Conservation (phyloP, 345 rosid genomes). For the Dovyalis caffra region DNA sequence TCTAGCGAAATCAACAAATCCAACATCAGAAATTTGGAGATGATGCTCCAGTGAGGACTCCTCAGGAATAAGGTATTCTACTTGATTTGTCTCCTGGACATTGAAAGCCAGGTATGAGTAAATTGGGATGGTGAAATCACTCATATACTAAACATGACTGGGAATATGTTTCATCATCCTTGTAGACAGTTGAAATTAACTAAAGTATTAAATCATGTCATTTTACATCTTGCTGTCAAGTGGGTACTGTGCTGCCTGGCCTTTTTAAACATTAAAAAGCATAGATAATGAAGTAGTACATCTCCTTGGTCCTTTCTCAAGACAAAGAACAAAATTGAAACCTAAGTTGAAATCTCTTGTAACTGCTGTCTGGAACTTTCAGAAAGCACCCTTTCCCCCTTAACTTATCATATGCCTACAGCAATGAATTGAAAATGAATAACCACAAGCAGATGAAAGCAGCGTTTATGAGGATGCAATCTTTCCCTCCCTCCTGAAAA, state of each 20-base stretch:
- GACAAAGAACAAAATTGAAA: no score
- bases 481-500: neutral
- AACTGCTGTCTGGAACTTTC: neutral
- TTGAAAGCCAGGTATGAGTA: neutral
- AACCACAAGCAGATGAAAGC: neutral
- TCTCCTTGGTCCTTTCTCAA: neutral
- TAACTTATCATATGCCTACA: neutral
- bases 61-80: conserved; percentile 75
- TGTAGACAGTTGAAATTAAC: neutral
- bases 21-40: conserved; percentile 49
- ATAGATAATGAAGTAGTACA: neutral
- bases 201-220: no score
- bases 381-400: neutral
- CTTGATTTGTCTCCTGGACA: conserved; percentile 66
- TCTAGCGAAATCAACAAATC: conserved; percentile 61
- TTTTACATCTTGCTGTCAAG: no score
- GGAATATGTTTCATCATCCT: neutral
- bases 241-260: neutral
- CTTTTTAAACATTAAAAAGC: neutral
- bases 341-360: neutral
- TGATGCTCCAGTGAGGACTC: conserved; percentile 64
- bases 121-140: neutral
- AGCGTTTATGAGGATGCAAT: neutral
- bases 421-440: neutral
- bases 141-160: neutral